phyloP scores from a whole-genome alignment of 257 asterid genomes.

The Solanum chiquidenum region DNA sequence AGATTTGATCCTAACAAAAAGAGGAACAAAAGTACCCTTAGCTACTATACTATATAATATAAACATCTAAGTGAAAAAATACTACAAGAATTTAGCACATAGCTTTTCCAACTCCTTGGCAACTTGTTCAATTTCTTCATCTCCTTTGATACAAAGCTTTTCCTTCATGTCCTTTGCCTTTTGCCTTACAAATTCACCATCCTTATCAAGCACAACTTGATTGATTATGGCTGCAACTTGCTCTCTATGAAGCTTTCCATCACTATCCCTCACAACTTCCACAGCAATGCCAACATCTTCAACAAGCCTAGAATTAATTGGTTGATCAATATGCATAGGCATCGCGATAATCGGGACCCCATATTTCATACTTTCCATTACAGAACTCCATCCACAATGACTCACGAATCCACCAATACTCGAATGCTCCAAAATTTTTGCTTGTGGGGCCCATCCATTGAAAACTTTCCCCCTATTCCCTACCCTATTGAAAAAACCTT shows the following conservation, averaged over 20 bases:
- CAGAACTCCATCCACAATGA: slow-evolving; percentile 1
- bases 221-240: background rate
- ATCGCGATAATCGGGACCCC: background rate
- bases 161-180: background rate
- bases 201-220: background rate
- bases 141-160: background rate
- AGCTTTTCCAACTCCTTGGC: background rate
- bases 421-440: background rate
- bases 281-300: background rate
- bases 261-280: background rate
- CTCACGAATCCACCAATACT: background rate
- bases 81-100: background rate
- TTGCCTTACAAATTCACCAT: background rate
- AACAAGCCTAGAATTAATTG: background rate
- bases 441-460: background rate
- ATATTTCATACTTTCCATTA: background rate
- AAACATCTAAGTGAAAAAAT: background rate
- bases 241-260: background rate
- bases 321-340: background rate
- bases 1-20: background rate
- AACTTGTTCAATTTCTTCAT: background rate
- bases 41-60: background rate
- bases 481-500: background rate
- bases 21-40: background rate
- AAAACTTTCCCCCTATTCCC: background rate